A percentile compares a stretch with the other conserved stretches of the same genome.
Conservation (phyloP, 768 basidiomycete genomes). For the Filobasidium floriforme region DNA sequence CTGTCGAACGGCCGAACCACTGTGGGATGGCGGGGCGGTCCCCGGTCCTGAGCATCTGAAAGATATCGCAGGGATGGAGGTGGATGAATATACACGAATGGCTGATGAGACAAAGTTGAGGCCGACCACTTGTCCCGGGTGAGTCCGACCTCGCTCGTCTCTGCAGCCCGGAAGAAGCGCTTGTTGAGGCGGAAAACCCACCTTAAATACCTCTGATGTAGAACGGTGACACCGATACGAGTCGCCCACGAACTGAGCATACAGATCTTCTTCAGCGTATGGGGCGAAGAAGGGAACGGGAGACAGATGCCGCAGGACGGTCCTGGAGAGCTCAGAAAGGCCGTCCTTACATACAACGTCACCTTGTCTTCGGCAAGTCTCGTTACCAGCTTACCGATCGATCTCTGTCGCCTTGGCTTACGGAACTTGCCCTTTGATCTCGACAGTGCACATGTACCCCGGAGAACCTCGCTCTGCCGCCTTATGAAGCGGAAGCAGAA, state of each 20-base stretch:
- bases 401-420: background rate
- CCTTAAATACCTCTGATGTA: constrained; percentile 8
- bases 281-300: constrained; percentile 31
- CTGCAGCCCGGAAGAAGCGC: background rate
- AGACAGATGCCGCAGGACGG: constrained; percentile 28
- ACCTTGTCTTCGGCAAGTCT: constrained; percentile 33
- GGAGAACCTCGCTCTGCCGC: constrained; percentile 17
- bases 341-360: constrained; percentile 29
- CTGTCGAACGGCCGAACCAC: constrained; percentile 8
- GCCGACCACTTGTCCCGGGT: constrained; percentile 39
- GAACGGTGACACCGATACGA: constrained; percentile 41
- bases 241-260: constrained; percentile 34
- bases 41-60: constrained; percentile 20
- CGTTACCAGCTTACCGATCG: background rate
- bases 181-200: background rate
- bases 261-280: constrained; percentile 39
- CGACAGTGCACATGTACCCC: constrained; percentile 18
- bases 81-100: constrained; percentile 22
- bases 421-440: too few species aligned
- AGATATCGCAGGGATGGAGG: constrained; percentile 20
- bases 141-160: constrained; percentile 17
- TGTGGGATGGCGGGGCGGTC: constrained; percentile 34
- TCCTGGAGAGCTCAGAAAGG: constrained; percentile 38
- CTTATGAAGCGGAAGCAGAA: constrained; percentile 18
- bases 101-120: constrained; percentile 37